Evolutionary conservation across 208 protist species (phyloP).

Genomic region (Naegleria gruberi): DNA sequence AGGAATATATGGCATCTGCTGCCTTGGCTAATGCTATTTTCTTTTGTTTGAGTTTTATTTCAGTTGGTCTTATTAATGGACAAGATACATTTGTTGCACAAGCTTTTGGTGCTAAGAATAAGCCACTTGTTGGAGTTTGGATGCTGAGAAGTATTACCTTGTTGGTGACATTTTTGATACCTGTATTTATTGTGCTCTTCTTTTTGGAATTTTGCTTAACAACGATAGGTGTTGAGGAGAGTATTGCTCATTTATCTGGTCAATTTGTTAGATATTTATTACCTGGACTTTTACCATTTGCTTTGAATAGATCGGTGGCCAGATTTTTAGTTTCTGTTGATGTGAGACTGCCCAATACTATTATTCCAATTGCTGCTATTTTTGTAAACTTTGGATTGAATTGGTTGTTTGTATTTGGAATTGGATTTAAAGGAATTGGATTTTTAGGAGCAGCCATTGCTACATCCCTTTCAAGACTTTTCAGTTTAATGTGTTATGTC

Average conservation of each 20-base stretch:
- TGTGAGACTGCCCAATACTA: background rate
- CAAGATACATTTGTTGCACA: background rate
- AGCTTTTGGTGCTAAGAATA: background rate
- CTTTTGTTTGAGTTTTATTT: background rate
- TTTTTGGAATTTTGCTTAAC: background rate
- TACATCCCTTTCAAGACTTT: background rate
- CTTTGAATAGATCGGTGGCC: background rate
- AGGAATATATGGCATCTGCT: background rate
- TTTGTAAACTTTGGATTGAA: background rate
- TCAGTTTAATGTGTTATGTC: background rate
- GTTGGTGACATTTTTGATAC: background rate
- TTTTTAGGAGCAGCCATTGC: background rate
- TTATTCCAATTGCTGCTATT: background rate
- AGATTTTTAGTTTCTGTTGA: background rate
- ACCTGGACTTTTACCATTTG: background rate
- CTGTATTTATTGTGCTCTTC: background rate
- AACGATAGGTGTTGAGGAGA: background rate
- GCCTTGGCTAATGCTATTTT: background rate
- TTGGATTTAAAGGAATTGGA: background rate
- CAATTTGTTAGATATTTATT: background rate
- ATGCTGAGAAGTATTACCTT: background rate
- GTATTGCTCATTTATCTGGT: background rate
- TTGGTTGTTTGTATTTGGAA: constrained; percentile 9
- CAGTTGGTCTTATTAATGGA: background rate
- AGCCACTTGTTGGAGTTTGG: background rate